Conservation (phyloP, 495 filamentous ascomycete species). For the Penicillium pancosmium region DNA sequence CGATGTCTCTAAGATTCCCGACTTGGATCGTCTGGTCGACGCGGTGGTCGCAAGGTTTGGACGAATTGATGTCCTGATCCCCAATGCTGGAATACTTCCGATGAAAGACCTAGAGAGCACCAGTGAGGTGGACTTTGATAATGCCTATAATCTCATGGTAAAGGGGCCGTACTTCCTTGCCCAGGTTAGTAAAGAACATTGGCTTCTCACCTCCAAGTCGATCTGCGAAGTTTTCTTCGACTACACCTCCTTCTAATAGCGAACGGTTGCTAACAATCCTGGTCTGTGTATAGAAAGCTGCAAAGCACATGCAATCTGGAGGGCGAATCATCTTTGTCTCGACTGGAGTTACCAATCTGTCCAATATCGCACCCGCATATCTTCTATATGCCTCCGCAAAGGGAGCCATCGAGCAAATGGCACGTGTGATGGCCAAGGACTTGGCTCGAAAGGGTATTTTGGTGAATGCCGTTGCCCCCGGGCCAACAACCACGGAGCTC, state of each 20-base stretch:
- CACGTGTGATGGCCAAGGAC: conserved; percentile 64
- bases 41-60: conserved; percentile 47
- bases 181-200: conserved; percentile 45
- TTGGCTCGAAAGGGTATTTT: conserved; percentile 60
- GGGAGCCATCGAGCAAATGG: conserved; percentile 73
- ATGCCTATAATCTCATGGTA: conserved; percentile 59
- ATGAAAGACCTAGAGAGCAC: conserved; percentile 58
- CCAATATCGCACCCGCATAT: conserved; percentile 57
- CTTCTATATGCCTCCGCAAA: conserved; percentile 66
- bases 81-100: conserved; percentile 60
- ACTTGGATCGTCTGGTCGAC: conserved; percentile 46
- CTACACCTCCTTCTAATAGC: too few relatives aligned
- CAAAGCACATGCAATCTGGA: conserved; percentile 59
- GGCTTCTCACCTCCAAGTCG: neutral
- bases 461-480: conserved; percentile 68
- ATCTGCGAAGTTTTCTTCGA: too few relatives aligned
- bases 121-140: conserved; percentile 63
- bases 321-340: conserved; percentile 64
- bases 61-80: conserved; percentile 65
- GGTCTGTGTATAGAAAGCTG: conserved; percentile 51
- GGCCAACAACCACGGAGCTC: conserved; percentile 67
- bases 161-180: conserved; percentile 69
- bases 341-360: conserved; percentile 49
- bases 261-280: too few relatives aligned
- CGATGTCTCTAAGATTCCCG: conserved; percentile 42